Evolutionary conservation across 129 eudicot genomes (phyloP).

Genomic region (Flaveria linearis): DNA sequence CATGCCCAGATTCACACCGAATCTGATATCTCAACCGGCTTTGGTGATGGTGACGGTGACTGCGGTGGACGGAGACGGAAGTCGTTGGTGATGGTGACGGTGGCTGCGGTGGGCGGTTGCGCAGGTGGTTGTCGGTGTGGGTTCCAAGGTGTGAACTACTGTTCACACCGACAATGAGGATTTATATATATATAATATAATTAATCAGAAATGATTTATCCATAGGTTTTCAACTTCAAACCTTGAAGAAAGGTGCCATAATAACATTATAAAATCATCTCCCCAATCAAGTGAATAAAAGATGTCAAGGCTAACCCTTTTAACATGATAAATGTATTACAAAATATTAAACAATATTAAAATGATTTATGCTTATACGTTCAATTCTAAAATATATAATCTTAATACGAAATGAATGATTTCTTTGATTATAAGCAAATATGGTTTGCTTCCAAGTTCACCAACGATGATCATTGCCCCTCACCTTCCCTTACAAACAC

Average conservation of each 20-base stretch:
- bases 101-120: no score
- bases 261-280: background rate
- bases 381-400: background rate
- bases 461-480: conserved; percentile 33
- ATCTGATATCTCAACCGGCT: no score
- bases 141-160: no score
- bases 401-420: conserved; percentile 21
- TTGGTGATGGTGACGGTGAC: no score
- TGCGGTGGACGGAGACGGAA: no score
- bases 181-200: no score
- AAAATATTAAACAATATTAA: background rate
- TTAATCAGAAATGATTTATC: background rate
- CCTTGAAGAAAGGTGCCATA: background rate
- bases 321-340: background rate
- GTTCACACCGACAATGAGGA: no score
- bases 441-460: conserved; percentile 28
- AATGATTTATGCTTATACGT: background rate
- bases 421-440: conserved; percentile 40
- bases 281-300: background rate
- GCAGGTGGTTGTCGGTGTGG: no score
- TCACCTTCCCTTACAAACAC: conserved; percentile 33
- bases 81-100: no score
- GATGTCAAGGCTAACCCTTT: background rate
- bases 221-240: conserved; percentile 2
- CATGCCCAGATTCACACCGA: no score